Percentiles rank a stretch among this genome's conserved stretches.
Conservation (phyloP, 257 asterid genomes). For the Solanum paucissectum region DNA sequence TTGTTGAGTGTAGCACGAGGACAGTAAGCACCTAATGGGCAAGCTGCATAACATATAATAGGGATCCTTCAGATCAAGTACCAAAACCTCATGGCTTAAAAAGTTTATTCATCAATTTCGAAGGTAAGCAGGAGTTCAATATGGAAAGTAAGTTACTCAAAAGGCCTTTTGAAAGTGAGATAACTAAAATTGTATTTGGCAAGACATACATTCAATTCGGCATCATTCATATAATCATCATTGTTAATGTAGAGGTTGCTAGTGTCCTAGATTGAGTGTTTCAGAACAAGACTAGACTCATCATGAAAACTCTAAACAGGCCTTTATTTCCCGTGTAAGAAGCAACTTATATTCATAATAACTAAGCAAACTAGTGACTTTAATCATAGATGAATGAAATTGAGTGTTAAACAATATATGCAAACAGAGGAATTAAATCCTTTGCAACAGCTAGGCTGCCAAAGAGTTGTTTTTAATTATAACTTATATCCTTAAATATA, state of each 20-base stretch:
- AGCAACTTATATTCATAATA: neutral
- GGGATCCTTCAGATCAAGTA: conserved; percentile 2
- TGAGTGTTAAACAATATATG: neutral
- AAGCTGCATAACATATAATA: conserved; percentile 45
- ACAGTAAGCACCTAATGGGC: conserved; percentile 92
- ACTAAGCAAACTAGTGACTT: neutral
- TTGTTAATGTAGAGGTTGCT: neutral
- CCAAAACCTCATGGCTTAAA: neutral
- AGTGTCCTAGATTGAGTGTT: neutral
- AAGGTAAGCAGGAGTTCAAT: neutral
- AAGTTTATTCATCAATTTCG: neutral
- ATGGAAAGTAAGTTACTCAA: neutral
- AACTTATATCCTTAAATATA: neutral
- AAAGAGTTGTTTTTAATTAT: neutral
- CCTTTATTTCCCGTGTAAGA: neutral
- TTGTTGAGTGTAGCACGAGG: conserved; percentile 55
- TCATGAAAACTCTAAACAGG: neutral
- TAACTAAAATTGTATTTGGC: neutral
- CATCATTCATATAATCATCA: neutral
- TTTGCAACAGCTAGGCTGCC: neutral
- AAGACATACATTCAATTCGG: neutral
- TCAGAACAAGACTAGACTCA: neutral
- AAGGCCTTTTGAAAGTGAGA: neutral
- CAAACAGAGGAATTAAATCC: neutral
- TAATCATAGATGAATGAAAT: neutral